Conservation (phyloP, 257 asterid species). For the Solanum tarapatanum region DNA sequence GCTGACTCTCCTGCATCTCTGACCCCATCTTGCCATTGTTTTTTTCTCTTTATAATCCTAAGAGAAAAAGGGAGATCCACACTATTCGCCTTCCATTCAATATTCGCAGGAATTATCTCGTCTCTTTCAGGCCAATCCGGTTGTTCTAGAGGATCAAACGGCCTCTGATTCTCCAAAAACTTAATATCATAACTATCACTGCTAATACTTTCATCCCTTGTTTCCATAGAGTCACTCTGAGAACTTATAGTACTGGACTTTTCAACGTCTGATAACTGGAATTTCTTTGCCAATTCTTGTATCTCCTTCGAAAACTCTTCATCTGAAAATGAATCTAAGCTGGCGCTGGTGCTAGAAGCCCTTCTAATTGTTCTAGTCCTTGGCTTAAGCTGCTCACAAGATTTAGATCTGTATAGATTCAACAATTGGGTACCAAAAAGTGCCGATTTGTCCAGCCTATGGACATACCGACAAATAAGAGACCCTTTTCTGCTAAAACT, state of each 20-base stretch:
- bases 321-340: slow-evolving; percentile 64
- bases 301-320: slow-evolving; percentile 64
- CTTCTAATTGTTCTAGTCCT: slow-evolving; percentile 20
- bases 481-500: slow-evolving; percentile 35
- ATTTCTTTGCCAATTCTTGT: slow-evolving; percentile 35
- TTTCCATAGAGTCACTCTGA: background rate
- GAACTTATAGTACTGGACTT: background rate
- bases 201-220: background rate
- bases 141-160: slow-evolving; percentile 38
- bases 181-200: slow-evolving; percentile 4
- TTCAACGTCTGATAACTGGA: slow-evolving; percentile 22
- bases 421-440: slow-evolving; percentile 21
- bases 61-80: slow-evolving; percentile 78
- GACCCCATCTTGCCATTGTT: slow-evolving; percentile 64
- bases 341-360: slow-evolving; percentile 25
- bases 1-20: slow-evolving; percentile 58
- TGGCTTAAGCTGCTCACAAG: slow-evolving; percentile 21
- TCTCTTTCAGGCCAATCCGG: slow-evolving; percentile 44
- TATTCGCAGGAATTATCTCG: slow-evolving; percentile 42
- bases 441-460: slow-evolving; percentile 15
- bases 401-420: slow-evolving; percentile 37
- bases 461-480: slow-evolving; percentile 27
- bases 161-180: slow-evolving; percentile 13
- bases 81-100: slow-evolving; percentile 64
- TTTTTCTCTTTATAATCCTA: slow-evolving; percentile 60